A percentile compares a stretch with the other conserved stretches of the same genome.
phyloP scores from a whole-genome alignment of 257 asterid genomes.

The Linaria vulgaris region DNA sequence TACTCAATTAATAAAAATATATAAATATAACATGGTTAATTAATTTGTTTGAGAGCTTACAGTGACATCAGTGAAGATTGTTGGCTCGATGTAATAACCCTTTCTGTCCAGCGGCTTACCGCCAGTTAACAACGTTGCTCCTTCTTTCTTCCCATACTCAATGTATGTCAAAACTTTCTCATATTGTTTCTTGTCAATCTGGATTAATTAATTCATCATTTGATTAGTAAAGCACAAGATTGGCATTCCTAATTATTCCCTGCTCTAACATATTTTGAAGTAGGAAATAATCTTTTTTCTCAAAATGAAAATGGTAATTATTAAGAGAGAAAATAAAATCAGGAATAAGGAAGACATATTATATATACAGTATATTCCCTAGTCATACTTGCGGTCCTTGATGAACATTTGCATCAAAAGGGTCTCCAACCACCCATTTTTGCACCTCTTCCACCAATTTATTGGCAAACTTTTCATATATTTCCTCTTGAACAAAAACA shows the following conservation, averaged over 20 bases:
- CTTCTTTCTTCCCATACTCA: slow-evolving; percentile 59
- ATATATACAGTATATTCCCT: background rate
- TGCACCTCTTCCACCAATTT: slow-evolving; percentile 49
- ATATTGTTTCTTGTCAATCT: slow-evolving; percentile 62
- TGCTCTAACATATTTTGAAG: too few relatives aligned
- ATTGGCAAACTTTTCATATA: slow-evolving; percentile 48
- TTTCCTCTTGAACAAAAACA: slow-evolving; percentile 62
- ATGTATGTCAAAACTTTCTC: slow-evolving; percentile 55
- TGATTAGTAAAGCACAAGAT: background rate
- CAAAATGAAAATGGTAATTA: too few relatives aligned
- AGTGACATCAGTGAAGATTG: slow-evolving; percentile 63
- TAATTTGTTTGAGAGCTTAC: slow-evolving; percentile 22
- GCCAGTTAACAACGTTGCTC: slow-evolving; percentile 61
- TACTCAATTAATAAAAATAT: too few relatives aligned
- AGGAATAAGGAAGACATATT: too few relatives aligned
- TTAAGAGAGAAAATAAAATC: too few relatives aligned
- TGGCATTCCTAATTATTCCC: too few relatives aligned
- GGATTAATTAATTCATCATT: background rate
- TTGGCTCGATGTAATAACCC: slow-evolving; percentile 71
- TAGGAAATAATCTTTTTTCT: too few relatives aligned
- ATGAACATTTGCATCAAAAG: slow-evolving; percentile 56
- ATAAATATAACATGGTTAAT: too few relatives aligned
- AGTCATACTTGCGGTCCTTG: slow-evolving; percentile 75
- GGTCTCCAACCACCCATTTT: slow-evolving; percentile 75
- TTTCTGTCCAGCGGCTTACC: slow-evolving; percentile 53